These are phyloP conservation scores for Suaeda aralocaspica DNA, from an alignment of 148 eudicot species.

Conservation along the genomic window DNA sequence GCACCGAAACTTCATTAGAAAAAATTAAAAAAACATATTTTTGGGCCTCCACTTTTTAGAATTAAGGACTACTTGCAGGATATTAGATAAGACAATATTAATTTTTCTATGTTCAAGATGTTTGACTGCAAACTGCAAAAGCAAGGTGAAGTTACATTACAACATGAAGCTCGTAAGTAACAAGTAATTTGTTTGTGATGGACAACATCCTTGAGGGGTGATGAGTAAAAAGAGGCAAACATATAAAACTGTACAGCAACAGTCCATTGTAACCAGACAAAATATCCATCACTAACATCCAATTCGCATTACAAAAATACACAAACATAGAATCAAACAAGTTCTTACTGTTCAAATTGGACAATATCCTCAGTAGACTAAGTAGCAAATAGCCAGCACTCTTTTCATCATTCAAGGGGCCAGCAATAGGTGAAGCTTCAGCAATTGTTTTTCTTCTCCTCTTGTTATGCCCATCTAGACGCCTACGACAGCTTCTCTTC, in stretches of 20 bases:
- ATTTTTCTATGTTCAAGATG: background rate
- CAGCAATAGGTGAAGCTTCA: slow-evolving; percentile 46
- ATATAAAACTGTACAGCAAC: background rate
- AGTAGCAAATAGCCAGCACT: slow-evolving; percentile 53
- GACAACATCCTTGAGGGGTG: background rate
- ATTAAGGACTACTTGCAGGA: background rate
- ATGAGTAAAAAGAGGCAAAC: background rate
- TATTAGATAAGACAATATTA: background rate
- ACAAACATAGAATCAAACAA: background rate
- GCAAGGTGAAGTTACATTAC: background rate
- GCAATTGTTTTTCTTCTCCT: slow-evolving; percentile 83
- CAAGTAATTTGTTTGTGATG: background rate
- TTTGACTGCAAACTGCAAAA: background rate
- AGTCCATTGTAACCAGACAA: background rate
- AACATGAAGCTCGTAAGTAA: too few relatives aligned
- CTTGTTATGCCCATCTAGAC: slow-evolving; percentile 88
- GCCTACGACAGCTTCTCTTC: slow-evolving; percentile 92
- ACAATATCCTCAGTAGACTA: slow-evolving; percentile 63
- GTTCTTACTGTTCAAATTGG: slow-evolving; percentile 69
- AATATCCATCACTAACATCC: background rate
- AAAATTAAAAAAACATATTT: background rate
- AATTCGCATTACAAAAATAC: background rate
- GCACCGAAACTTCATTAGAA: background rate
- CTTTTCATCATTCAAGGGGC: slow-evolving; percentile 49
- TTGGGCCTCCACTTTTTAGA: too few relatives aligned